phyloP scores from a whole-genome alignment of 768 basidiomycete species.

The Lentinus tigrinus region DNA sequence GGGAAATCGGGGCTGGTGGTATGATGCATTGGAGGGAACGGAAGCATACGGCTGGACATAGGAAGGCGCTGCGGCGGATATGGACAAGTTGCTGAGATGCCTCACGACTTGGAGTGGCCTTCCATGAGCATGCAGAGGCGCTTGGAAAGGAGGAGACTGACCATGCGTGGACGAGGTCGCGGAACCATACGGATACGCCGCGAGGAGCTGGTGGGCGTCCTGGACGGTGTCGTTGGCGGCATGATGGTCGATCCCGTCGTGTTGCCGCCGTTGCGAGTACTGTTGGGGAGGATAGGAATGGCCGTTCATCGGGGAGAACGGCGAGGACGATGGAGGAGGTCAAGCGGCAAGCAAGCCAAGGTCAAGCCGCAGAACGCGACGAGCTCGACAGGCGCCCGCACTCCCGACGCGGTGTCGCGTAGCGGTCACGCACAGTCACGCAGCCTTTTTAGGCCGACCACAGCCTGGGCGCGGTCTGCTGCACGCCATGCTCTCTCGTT shows the following conservation, averaged over 20 bases:
- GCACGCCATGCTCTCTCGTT: no score
- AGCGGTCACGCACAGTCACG: conserved; percentile 10
- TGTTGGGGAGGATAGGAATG: not conserved
- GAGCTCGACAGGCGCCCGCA: conserved; percentile 10
- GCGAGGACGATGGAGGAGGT: not conserved
- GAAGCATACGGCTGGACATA: conserved; percentile 59
- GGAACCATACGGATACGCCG: conserved; percentile 72
- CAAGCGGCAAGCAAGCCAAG: no score
- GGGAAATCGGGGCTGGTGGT: conserved; percentile 42
- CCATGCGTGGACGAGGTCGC: conserved; percentile 78
- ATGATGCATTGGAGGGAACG: conserved; percentile 6
- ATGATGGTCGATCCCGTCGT: not conserved
- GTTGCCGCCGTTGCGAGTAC: not conserved
- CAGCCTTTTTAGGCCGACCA: not conserved
- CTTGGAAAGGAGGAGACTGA: conserved; percentile 29
- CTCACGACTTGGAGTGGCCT: conserved; percentile 49
- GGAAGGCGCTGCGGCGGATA: conserved; percentile 59
- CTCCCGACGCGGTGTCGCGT: conserved; percentile 16
- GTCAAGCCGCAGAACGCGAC: conserved; percentile 15
- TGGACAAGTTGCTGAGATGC: conserved; percentile 60
- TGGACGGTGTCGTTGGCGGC: conserved; percentile 51
- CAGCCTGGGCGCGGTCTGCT: no score
- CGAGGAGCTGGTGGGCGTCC: conserved; percentile 64
- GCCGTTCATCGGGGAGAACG: not conserved
- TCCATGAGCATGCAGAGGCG: conserved; percentile 21